These are phyloP conservation scores for Hyaloraphidium curvatum DNA, from an alignment of 192 early-diverging fungal species.

Conservation along the genomic window DNA sequence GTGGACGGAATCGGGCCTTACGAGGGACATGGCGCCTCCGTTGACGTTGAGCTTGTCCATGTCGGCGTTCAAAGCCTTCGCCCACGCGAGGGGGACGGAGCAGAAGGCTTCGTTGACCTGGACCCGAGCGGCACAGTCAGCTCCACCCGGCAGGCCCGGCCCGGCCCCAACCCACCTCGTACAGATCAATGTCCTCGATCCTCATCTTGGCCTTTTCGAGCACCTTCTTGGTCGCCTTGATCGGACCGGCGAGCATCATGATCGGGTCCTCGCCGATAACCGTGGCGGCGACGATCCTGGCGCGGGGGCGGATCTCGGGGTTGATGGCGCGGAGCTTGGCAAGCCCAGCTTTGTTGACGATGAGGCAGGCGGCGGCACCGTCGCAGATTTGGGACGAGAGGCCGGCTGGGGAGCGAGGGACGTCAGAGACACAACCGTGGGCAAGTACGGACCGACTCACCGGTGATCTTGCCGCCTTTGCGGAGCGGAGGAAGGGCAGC, in stretches of 20 bases:
- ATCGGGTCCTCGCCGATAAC: not conserved
- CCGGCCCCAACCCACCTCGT: too few species aligned
- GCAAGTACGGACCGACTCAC: too few species aligned
- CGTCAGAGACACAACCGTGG: too few species aligned
- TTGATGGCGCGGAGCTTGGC: constrained; percentile 42
- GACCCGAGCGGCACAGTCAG: too few species aligned
- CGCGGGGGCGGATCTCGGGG: not conserved
- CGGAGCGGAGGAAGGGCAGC: constrained; percentile 64
- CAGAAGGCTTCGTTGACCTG: constrained; percentile 97
- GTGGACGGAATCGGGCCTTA: constrained; percentile 50
- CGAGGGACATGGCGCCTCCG: constrained; percentile 62
- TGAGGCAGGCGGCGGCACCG: constrained; percentile 70
- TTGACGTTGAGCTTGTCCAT: constrained; percentile 59
- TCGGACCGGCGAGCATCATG: constrained; percentile 56
- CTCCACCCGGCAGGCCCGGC: too few species aligned
- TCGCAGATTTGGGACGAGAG: constrained; percentile 91
- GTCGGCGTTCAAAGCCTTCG: constrained; percentile 71
- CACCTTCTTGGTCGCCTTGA: constrained; percentile 66
- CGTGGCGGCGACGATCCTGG: not conserved
- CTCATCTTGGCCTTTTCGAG: constrained; percentile 57
- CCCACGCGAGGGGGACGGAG: constrained; percentile 76
- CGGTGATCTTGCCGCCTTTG: constrained; percentile 67
- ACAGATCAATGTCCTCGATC: constrained; percentile 66
- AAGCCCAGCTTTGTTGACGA: constrained; percentile 70
- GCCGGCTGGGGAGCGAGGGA: too few species aligned